phyloP scores from a whole-genome alignment of 1,284 basidiomycete genomes.

The Boletus albobrunnescens region DNA sequence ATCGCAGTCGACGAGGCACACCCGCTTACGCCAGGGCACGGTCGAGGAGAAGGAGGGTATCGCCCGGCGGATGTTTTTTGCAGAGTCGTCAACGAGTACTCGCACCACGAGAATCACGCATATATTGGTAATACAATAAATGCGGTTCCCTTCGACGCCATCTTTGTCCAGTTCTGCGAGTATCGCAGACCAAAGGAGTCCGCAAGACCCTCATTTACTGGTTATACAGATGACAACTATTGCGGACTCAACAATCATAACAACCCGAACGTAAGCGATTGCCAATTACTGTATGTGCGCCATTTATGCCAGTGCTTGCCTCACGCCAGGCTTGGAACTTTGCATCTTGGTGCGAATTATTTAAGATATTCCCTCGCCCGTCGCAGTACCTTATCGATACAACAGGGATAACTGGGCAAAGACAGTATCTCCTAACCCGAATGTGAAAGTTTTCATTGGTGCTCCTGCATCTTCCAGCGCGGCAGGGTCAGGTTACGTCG shows the following conservation, averaged over 20 bases:
- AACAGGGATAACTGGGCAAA: constrained; percentile 63
- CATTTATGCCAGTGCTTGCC: background rate
- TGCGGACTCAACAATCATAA: constrained; percentile 47
- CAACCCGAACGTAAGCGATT: constrained; percentile 39
- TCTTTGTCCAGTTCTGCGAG: constrained; percentile 61
- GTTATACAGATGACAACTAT: constrained; percentile 50
- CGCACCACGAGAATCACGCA: no score
- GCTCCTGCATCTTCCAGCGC: constrained; percentile 52
- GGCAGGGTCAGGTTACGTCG: constrained; percentile 52
- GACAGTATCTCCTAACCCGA: constrained; percentile 51
- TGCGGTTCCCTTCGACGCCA: constrained; percentile 54
- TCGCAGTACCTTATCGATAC: constrained; percentile 1
- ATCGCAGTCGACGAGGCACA: no score
- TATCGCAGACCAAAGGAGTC: background rate
- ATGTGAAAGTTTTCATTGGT: constrained; percentile 57
- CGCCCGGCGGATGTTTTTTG: no score
- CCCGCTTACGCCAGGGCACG: no score
- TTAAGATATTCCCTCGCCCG: background rate
- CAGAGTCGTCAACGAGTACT: no score
- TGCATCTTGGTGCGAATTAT: constrained; percentile 40
- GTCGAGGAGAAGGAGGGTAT: no score
- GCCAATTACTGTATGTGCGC: background rate
- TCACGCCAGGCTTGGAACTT: constrained; percentile 51
- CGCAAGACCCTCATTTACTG: background rate
- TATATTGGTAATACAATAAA: constrained; percentile 53